A percentile compares a stretch with the other conserved stretches of the same genome.
These are phyloP conservation scores for Suillus subaureus DNA, from an alignment of 768 basidiomycete species.

Conservation along the genomic window DNA sequence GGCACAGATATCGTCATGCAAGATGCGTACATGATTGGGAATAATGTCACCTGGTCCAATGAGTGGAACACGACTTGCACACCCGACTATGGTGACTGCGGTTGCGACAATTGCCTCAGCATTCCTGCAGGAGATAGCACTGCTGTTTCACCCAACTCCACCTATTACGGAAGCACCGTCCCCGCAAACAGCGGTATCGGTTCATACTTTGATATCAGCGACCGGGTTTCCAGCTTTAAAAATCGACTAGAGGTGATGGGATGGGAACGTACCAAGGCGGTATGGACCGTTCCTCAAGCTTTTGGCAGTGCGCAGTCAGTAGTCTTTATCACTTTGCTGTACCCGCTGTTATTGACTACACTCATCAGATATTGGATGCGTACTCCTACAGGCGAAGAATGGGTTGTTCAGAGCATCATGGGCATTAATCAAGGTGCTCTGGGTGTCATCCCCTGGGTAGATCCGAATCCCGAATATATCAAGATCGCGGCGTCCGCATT, in stretches of 20 bases:
- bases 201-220: slow-evolving; percentile 65
- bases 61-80: slow-evolving; percentile 68
- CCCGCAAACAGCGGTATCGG: slow-evolving; percentile 35
- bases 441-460: slow-evolving; percentile 53
- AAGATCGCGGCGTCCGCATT: slow-evolving; percentile 53
- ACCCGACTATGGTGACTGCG: slow-evolving; percentile 69
- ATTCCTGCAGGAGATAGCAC: slow-evolving; percentile 43
- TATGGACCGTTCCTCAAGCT: slow-evolving; percentile 83
- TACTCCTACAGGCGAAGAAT: slow-evolving; percentile 69
- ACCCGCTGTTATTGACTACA: slow-evolving; percentile 26
- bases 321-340: not conserved
- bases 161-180: slow-evolving; percentile 21
- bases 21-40: slow-evolving; percentile 52
- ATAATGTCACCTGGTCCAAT: slow-evolving; percentile 65
- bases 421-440: slow-evolving; percentile 72
- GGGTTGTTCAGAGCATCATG: slow-evolving; percentile 62
- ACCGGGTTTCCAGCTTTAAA: slow-evolving; percentile 65
- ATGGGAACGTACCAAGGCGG: slow-evolving; percentile 67
- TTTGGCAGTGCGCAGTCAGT: slow-evolving; percentile 55
- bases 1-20: slow-evolving; percentile 76
- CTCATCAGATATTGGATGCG: slow-evolving; percentile 58
- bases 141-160: slow-evolving; percentile 29
- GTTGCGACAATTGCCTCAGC: slow-evolving; percentile 63
- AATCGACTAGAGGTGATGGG: slow-evolving; percentile 62
- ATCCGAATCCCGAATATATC: slow-evolving; percentile 56